Evolutionary conservation across 768 basidiomycete genomes (phyloP).

Genomic region (Suillus clintonianus): DNA sequence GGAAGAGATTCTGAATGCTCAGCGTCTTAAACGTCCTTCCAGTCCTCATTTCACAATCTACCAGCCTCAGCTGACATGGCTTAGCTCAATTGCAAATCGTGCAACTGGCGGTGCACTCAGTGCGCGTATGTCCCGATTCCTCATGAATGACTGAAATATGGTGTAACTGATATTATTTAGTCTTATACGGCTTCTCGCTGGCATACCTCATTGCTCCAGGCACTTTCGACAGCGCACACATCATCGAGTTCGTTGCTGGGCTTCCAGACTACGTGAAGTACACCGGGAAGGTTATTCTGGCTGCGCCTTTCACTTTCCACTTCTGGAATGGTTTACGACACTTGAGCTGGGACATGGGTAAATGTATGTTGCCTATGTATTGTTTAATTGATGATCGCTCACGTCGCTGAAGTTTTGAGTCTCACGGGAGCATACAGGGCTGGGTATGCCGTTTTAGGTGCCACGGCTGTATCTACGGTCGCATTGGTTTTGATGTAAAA

Average conservation of each 20-base stretch:
- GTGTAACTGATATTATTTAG: conserved; percentile 37
- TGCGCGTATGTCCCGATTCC: conserved; percentile 54
- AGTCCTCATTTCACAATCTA: conserved; percentile 98
- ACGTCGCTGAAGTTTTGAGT: conserved; percentile 57
- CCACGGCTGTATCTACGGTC: conserved; percentile 72
- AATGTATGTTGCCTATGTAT: conserved; percentile 58
- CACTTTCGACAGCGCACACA: conserved; percentile 74
- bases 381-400: neutral
- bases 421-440: conserved; percentile 79
- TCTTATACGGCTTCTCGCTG: conserved; percentile 85
- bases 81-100: conserved; percentile 85
- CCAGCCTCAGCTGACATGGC: conserved; percentile 90
- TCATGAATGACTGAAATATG: neutral
- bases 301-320: conserved; percentile 89
- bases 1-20: conserved; percentile 75
- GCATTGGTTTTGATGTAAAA: conserved; percentile 56
- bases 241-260: conserved; percentile 69
- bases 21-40: conserved; percentile 87
- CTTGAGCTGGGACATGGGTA: conserved; percentile 84
- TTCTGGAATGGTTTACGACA: conserved; percentile 88
- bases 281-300: conserved; percentile 74
- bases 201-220: conserved; percentile 83
- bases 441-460: conserved; percentile 83
- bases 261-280: conserved; percentile 80
- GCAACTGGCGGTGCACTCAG: conserved; percentile 79